Conservation (phyloP, 148 eudicot genomes). For the Euryodendron excelsum region DNA sequence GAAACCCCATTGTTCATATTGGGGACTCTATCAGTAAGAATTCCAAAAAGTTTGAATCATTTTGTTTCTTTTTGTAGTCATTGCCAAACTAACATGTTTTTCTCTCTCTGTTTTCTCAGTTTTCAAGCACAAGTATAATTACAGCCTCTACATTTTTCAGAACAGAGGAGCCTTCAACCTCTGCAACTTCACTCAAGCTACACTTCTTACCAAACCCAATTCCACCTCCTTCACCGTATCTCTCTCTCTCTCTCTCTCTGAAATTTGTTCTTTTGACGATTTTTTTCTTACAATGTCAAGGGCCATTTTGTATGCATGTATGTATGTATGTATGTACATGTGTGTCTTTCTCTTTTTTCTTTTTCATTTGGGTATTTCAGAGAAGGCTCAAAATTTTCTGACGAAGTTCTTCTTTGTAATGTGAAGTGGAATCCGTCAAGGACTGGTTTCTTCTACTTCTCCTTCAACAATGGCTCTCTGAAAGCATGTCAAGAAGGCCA, state of each 20-base stretch:
- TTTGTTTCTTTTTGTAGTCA: neutral
- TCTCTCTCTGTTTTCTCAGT: conserved; percentile 35
- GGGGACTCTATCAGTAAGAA: conserved; percentile 78
- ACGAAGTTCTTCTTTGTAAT: too few species aligned
- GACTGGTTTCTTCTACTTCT: conserved; percentile 68
- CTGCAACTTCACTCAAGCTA: conserved; percentile 86
- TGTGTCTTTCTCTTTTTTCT: too few species aligned
- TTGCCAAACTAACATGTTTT: neutral
- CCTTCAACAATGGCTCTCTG: conserved; percentile 65
- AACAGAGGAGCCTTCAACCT: conserved; percentile 51
- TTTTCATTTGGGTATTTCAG: too few species aligned
- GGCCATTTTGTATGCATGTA: neutral
- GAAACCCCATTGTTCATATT: conserved; percentile 53
- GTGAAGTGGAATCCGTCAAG: conserved; percentile 86
- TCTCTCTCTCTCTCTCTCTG: conserved; percentile 12
- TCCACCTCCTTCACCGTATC: conserved; percentile 62
- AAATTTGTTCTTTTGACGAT: neutral
- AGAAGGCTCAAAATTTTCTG: too few species aligned
- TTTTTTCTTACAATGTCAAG: neutral
- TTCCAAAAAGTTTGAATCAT: neutral
- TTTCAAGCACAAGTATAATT: conserved; percentile 73
- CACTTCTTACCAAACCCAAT: conserved; percentile 56
- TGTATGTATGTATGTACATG: neutral
- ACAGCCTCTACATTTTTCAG: conserved; percentile 77
- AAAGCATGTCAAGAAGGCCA: conserved; percentile 59